These are phyloP conservation scores for Neonothopanus nambi DNA, from an alignment of 1,284 basidiomycete genomes.

Conservation along the genomic window DNA sequence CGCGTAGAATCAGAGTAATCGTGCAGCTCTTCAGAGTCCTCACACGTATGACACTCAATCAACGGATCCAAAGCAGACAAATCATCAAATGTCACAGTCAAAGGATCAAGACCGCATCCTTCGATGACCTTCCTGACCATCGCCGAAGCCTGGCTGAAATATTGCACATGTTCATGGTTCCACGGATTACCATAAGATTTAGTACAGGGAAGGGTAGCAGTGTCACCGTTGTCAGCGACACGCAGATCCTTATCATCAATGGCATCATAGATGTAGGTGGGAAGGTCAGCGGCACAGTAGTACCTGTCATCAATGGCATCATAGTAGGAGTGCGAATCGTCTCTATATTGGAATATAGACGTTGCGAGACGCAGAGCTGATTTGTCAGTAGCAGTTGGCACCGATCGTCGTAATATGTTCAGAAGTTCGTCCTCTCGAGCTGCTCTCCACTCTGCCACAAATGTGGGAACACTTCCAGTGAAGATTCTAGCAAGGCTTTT, in stretches of 20 bases:
- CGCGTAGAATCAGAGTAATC: too few species aligned
- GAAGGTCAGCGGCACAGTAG: neutral
- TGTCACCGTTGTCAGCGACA: neutral
- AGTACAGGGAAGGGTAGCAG: neutral
- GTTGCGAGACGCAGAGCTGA: constrained; percentile 2
- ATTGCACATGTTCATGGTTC: neutral
- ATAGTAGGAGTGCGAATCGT: neutral
- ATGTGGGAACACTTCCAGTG: neutral
- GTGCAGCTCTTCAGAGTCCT: neutral
- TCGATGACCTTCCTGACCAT: neutral
- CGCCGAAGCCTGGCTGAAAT: neutral
- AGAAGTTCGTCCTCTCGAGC: neutral
- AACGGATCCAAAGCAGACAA: neutral
- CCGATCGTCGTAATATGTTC: neutral
- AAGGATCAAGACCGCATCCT: constrained; percentile 3
- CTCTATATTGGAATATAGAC: neutral
- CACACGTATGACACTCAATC: constrained; percentile 5
- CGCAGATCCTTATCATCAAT: neutral
- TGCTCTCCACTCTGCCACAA: constrained; percentile 2
- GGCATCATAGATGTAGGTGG: neutral
- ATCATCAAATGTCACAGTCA: neutral
- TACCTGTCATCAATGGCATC: neutral
- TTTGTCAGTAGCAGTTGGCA: neutral
- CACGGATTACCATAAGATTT: neutral
- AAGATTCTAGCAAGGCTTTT: neutral